phyloP scores from a whole-genome alignment of 2,329 filamentous ascomycete genomes.

The Fusarium annulatum region DNA sequence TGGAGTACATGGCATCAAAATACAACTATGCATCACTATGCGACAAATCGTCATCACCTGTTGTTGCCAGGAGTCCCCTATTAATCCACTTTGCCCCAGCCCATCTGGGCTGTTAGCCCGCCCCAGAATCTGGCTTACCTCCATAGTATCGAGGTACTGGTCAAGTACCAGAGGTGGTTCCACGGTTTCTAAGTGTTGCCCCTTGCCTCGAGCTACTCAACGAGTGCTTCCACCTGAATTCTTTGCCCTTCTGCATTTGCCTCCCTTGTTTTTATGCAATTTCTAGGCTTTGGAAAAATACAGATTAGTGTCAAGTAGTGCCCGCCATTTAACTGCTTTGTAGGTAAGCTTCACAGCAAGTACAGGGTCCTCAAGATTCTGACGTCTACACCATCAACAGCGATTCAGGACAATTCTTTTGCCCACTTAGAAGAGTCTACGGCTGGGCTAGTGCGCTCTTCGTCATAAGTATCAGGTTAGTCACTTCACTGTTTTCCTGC shows the following conservation, averaged over 20 bases:
- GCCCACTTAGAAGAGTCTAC: constrained; percentile 16
- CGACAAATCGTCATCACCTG: constrained; percentile 15
- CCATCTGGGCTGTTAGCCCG: constrained; percentile 19
- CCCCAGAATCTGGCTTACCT: constrained; percentile 21
- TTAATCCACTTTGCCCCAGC: constrained; percentile 3
- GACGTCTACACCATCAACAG: constrained; percentile 13
- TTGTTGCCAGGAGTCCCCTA: constrained; percentile 12
- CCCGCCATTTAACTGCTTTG: neutral
- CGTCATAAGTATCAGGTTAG: constrained; percentile 33
- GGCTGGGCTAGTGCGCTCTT: constrained; percentile 19
- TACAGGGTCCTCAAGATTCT: constrained; percentile 5
- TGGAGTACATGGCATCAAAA: neutral
- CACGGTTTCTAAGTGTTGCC: constrained; percentile 9
- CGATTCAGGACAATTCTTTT: constrained; percentile 28
- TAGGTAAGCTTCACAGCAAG: neutral
- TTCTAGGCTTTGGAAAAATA: constrained; percentile 22
- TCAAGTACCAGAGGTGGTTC: constrained; percentile 18
- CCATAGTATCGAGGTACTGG: constrained; percentile 11
- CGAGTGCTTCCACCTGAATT: constrained; percentile 14
- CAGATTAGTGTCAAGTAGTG: constrained; percentile 11
- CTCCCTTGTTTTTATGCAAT: neutral
- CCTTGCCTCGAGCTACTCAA: constrained; percentile 1
- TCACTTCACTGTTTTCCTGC: constrained; percentile 22
- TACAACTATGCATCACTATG: neutral
- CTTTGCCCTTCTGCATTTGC: constrained; percentile 27